A percentile compares a stretch with the other conserved stretches of the same genome.
phyloP scores from a whole-genome alignment of 169 alveolate genomes.

The Eimeria sp. region DNA sequence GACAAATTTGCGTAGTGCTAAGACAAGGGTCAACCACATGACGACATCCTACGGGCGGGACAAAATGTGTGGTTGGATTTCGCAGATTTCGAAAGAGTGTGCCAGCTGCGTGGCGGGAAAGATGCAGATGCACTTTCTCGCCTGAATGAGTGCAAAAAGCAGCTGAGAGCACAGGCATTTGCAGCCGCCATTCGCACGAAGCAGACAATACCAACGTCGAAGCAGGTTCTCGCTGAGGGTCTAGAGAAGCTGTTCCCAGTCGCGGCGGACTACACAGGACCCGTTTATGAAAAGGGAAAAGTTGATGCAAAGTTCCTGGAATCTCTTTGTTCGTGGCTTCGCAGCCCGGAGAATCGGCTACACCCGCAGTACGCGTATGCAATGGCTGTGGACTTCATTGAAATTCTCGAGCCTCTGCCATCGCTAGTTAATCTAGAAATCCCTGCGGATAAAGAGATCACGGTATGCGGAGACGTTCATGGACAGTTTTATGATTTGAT shows the following conservation, averaged over 20 bases:
- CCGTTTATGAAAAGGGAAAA: constrained; percentile 62
- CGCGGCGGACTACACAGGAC: constrained; percentile 53
- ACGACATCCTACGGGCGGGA: background rate
- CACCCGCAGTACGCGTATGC: constrained; percentile 96
- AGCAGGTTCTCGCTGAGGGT: constrained; percentile 74
- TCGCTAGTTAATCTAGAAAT: constrained; percentile 95
- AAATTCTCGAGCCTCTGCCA: constrained; percentile 92
- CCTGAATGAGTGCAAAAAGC: constrained; percentile 89
- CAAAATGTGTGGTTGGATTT: background rate
- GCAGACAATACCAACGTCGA: constrained; percentile 74
- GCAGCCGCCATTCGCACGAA: constrained; percentile 91
- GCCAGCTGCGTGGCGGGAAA: constrained; percentile 57
- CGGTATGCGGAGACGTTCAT: constrained; percentile 99
- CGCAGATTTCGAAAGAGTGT: constrained; percentile 76
- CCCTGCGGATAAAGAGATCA: constrained; percentile 95
- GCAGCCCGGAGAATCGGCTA: constrained; percentile 96
- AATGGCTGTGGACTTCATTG: constrained; percentile 94
- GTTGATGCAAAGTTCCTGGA: constrained; percentile 59
- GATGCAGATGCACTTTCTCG: constrained; percentile 92
- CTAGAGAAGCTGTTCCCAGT: constrained; percentile 76
- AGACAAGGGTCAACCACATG: too few relatives aligned
- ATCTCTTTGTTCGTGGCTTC: constrained; percentile 88
- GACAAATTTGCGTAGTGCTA: background rate
- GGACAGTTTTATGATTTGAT: constrained; percentile 99
- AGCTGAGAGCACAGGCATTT: constrained; percentile 90